A percentile compares a stretch with the other conserved stretches of the same genome.
Conservation (phyloP, 1,284 basidiomycete genomes). For the Ustilago loliicola region DNA sequence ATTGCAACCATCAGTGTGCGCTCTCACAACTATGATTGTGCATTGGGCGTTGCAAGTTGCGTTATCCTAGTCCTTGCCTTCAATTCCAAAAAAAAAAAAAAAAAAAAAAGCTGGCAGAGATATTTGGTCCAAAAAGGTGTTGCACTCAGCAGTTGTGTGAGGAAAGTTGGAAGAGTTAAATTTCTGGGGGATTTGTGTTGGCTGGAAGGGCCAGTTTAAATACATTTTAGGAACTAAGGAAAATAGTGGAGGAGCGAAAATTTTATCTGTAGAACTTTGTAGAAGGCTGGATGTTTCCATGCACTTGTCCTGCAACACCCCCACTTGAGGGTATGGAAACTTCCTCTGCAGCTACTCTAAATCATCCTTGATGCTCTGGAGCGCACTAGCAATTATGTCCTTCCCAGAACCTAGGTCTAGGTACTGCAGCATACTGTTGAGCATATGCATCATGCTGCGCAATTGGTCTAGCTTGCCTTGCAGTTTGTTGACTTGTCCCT, state of each 20-base stretch:
- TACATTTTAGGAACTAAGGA: background rate
- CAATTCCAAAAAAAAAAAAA: too few species aligned
- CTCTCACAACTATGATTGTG: too few species aligned
- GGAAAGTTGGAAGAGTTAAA: background rate
- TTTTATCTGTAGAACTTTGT: background rate
- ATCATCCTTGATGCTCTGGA: background rate
- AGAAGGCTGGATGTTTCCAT: background rate
- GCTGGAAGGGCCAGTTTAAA: constrained; percentile 1
- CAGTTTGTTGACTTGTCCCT: background rate
- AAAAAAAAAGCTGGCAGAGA: too few species aligned
- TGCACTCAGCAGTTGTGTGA: constrained; percentile 71
- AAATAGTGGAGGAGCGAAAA: background rate
- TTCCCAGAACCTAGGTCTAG: background rate
- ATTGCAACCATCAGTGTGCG: too few species aligned
- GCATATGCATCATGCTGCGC: background rate
- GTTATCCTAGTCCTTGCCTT: too few species aligned
- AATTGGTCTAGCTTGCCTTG: background rate
- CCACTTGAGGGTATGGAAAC: background rate
- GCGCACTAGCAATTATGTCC: background rate
- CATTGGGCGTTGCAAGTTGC: too few species aligned
- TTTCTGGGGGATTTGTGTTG: background rate
- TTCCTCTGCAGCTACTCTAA: background rate
- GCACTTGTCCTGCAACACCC: background rate
- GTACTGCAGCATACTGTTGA: background rate
- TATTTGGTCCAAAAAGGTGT: background rate